Conservation (phyloP, 2,329 filamentous ascomycete species). For the Trichoderma sp. region DNA sequence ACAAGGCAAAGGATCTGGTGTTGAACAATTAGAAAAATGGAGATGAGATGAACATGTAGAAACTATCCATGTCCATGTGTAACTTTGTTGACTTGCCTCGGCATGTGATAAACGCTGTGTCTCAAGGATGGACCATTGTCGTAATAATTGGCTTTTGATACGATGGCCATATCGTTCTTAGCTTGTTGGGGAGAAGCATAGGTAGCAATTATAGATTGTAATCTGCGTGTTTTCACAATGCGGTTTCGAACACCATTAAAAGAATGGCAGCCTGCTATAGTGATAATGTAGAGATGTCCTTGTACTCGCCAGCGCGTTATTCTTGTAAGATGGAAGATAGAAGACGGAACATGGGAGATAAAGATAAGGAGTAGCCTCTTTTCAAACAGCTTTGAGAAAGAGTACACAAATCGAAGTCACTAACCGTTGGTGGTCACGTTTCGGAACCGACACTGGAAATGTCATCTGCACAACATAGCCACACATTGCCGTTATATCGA, state of each 20-base stretch:
- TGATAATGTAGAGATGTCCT: not conserved
- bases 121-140: not conserved
- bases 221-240: not conserved
- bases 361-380: not conserved
- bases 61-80: not conserved
- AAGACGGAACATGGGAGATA: not conserved
- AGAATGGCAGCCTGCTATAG: not conserved
- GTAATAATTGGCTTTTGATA: not conserved
- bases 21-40: constrained; percentile 2
- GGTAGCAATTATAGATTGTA: not conserved
- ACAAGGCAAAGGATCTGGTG: constrained; percentile 7
- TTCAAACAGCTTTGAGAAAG: not conserved
- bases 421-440: not conserved
- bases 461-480: not conserved
- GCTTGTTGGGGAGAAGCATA: not conserved
- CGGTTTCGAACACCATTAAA: too few relatives aligned
- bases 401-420: not conserved
- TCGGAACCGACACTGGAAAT: not conserved
- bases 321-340: not conserved
- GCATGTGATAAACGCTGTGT: not conserved
- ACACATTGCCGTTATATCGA: not conserved
- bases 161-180: not conserved
- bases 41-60: not conserved
- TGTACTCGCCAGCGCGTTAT: not conserved
- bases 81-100: not conserved